phyloP scores from a whole-genome alignment of 2,329 filamentous ascomycete genomes.

The Lasiodiplodia sp. region DNA sequence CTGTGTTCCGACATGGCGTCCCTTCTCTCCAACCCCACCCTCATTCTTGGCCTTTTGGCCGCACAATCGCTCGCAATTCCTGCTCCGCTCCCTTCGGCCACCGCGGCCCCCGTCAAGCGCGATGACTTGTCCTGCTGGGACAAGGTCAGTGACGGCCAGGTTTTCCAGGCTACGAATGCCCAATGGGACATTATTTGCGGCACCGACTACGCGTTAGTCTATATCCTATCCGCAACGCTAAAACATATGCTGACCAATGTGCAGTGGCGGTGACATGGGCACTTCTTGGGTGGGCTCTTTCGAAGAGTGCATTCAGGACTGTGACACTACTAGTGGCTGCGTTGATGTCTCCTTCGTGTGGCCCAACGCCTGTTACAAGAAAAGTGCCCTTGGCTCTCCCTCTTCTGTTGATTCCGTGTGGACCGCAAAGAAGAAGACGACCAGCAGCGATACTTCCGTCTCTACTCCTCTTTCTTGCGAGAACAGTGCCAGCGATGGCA shows the following conservation, averaged over 20 bases:
- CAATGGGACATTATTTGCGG: slow-evolving; percentile 16
- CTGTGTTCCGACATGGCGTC: slow-evolving; percentile 21
- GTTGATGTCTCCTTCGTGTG: slow-evolving; percentile 32
- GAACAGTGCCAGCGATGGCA: slow-evolving; percentile 26
- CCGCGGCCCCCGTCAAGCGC: not conserved
- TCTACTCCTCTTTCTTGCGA: slow-evolving; percentile 27
- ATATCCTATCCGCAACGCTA: no score
- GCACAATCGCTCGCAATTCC: slow-evolving; percentile 8
- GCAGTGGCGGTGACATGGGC: slow-evolving; percentile 28
- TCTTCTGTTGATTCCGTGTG: not conserved
- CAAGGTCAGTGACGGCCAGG: slow-evolving; percentile 1
- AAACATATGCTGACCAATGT: not conserved
- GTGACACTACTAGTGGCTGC: slow-evolving; percentile 32
- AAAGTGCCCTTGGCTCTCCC: slow-evolving; percentile 21
- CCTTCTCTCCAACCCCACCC: slow-evolving; percentile 18
- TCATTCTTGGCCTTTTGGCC: slow-evolving; percentile 24
- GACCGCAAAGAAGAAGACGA: not conserved
- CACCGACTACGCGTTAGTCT: slow-evolving; percentile 14
- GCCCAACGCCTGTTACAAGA: slow-evolving; percentile 35
- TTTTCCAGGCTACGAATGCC: slow-evolving; percentile 15
- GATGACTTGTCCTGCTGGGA: slow-evolving; percentile 14
- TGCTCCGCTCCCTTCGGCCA: not conserved
- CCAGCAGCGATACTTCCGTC: not conserved
- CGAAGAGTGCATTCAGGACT: slow-evolving; percentile 32
- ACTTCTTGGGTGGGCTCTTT: slow-evolving; percentile 25